These are phyloP conservation scores for Solanum chmielewskii DNA, from an alignment of 257 asterid genomes.

Conservation along the genomic window DNA sequence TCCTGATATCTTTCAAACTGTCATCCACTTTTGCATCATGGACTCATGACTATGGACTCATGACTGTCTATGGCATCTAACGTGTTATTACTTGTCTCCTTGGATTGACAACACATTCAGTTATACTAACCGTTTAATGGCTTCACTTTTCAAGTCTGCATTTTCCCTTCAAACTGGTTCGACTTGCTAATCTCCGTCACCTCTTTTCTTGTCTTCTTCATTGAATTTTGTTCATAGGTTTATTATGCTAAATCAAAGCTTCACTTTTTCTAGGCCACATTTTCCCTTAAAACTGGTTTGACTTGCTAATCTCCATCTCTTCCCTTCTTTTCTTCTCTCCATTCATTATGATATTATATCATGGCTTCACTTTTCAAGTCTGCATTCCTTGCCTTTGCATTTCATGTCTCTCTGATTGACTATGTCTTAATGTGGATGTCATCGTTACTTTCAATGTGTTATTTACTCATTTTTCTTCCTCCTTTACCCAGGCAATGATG, in stretches of 20 bases:
- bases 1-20: not conserved
- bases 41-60: slow-evolving; percentile 12
- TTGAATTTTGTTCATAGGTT: not conserved
- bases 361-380: not conserved
- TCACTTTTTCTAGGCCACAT: not conserved
- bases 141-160: not conserved
- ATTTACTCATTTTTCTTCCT: not conserved
- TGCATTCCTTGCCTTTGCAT: not conserved
- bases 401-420: not conserved
- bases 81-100: not conserved
- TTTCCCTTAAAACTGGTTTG: not conserved
- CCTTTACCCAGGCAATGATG: slow-evolving; percentile 23
- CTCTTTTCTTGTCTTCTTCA: not conserved
- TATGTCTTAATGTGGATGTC: not conserved
- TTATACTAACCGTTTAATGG: slow-evolving; percentile 5
- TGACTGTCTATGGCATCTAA: slow-evolving; percentile 6
- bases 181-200: not conserved
- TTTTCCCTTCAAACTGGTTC: not conserved
- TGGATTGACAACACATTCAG: not conserved
- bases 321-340: not conserved
- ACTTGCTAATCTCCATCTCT: too few relatives aligned
- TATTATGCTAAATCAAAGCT: not conserved
- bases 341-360: not conserved
- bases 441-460: not conserved
- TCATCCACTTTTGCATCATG: slow-evolving; percentile 1